Evolutionary conservation across 1,139 yeast genomes (phyloP), one percentile per base, ranked within the genome.

Genomic region (Nakaseomyces sp.): DNA sequence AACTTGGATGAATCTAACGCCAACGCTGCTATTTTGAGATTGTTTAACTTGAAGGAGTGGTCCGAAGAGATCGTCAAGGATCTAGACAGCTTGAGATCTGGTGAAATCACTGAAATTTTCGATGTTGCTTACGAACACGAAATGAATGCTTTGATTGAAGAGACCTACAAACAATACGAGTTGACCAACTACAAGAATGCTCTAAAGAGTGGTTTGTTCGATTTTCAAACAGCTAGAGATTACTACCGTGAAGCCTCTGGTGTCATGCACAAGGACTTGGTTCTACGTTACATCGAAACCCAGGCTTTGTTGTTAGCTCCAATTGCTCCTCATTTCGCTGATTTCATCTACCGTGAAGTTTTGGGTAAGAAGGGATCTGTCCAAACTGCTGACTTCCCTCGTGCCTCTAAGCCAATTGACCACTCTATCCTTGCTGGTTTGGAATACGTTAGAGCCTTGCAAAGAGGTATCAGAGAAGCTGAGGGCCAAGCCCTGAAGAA

Each of bases 1-100:
- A 93, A 93, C 71, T 86, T 93, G 60, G 98, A 91, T 61, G 98
- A 93, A 69, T 73, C 88, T 50, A 89, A 83, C 58, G 99, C 98
- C 45, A 93, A 93, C 60, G 96, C 98, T 40, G 96, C 97, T 36
- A 89, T 93, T 64, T 76, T 91, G 65, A 85, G 98, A 71, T 76
- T 93, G 61, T 84, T 79, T 64, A 91, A 88, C 45, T 73, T 91
- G 64, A 89, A 87, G 66, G 97, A 89, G 66, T 91, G 99, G 99
- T 77, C 86, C 64, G 96, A 87, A 63, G 91, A 82, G 45, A 69
- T 77, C 44, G 67, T 77, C 37, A 70, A 72, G 52, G 70, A 72
- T 53, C 56, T 69, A 48, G 77, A 71, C 47, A 58, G 70, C 16
- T 73, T 85, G 54, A 80, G 96, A 69, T 71, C 81, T 43, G 96